Conservation (phyloP, 345 rosid species). For the Populus simonii region DNA sequence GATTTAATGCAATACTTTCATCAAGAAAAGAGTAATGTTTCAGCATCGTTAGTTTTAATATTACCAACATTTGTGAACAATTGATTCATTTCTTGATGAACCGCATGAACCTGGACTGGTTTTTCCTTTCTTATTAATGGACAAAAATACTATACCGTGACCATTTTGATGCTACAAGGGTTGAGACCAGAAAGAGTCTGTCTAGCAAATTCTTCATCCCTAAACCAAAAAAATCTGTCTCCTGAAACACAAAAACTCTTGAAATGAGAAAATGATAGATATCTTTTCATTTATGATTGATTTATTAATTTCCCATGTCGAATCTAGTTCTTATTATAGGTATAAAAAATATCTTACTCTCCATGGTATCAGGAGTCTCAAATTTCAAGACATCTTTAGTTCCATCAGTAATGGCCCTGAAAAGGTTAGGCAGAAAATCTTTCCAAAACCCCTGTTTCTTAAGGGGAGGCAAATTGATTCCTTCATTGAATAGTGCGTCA, state of each 20-base stretch:
- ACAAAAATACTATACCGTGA: slow-evolving; percentile 37
- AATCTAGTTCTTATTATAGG: background rate
- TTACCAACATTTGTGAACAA: background rate
- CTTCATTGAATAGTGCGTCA: slow-evolving; percentile 61
- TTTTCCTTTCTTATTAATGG: background rate
- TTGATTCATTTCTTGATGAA: background rate
- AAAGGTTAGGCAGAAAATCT: slow-evolving; percentile 52
- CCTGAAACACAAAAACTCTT: slow-evolving; percentile 32
- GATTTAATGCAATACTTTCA: background rate
- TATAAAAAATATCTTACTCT: slow-evolving; percentile 29
- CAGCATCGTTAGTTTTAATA: background rate
- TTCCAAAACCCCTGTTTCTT: slow-evolving; percentile 33
- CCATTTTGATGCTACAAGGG: slow-evolving; percentile 47
- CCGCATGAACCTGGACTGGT: background rate
- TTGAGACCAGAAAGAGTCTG: slow-evolving; percentile 80
- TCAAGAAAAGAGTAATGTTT: background rate
- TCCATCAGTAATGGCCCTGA: slow-evolving; percentile 39
- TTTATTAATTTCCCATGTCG: background rate
- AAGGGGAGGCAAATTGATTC: slow-evolving; percentile 37
- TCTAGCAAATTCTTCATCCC: slow-evolving; percentile 76
- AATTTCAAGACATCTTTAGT: slow-evolving; percentile 50
- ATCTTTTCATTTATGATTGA: background rate
- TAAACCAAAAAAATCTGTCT: slow-evolving; percentile 68
- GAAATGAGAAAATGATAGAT: background rate
- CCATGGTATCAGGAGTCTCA: slow-evolving; percentile 50